Evolutionary conservation across 768 basidiomycete genomes (phyloP).

Genomic region (Crepidotus variabilis): DNA sequence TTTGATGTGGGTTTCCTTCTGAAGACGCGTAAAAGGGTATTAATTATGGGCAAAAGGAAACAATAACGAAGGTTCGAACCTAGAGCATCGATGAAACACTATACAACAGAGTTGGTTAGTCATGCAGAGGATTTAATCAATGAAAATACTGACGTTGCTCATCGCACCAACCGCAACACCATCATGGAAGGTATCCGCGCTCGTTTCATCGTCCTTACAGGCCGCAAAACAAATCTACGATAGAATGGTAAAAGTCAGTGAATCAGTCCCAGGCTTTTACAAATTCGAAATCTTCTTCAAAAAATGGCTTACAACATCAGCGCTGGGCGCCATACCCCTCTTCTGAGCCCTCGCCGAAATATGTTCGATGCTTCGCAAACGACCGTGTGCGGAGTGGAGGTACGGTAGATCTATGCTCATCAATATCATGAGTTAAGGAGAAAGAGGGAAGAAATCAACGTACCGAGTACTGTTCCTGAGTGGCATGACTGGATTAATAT

Average conservation of each 20-base stretch:
- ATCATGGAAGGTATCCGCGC: conserved; percentile 64
- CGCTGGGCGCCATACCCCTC: conserved; percentile 50
- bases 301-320: conserved; percentile 55
- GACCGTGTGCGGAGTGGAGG: conserved; percentile 49
- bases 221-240: conserved; percentile 65
- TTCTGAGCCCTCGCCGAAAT: conserved; percentile 30
- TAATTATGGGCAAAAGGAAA: not conserved
- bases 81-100: conserved; percentile 61
- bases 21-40: not conserved
- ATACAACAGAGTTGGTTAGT: not conserved
- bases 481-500: conserved; percentile 38
- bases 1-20: conserved; percentile 52
- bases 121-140: not conserved
- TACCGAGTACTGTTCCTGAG: conserved; percentile 51
- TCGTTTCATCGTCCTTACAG: conserved; percentile 69
- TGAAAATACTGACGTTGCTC: conserved; percentile 59
- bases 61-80: conserved; percentile 23
- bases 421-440: conserved; percentile 42
- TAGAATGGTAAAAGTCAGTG: not conserved
- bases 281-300: no score
- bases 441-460: conserved; percentile 3
- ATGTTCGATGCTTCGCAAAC: conserved; percentile 38
- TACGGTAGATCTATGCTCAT: not conserved
- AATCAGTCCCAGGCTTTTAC: not conserved
- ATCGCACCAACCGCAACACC: conserved; percentile 74